phyloP scores from a whole-genome alignment of 495 filamentous ascomycete species.

The Lichenothelia convexa region DNA sequence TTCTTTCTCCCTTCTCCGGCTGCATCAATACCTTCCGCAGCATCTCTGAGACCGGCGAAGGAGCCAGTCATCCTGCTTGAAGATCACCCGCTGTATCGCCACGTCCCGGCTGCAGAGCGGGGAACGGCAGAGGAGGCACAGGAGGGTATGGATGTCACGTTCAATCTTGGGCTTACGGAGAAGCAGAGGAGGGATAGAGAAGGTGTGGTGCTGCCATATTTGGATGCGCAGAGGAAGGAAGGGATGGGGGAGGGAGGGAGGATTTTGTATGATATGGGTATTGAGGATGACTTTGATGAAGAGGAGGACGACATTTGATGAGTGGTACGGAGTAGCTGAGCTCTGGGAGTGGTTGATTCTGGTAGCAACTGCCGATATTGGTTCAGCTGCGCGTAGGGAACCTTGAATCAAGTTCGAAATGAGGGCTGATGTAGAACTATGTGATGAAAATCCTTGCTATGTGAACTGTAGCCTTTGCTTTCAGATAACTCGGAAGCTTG shows the following conservation, averaged over 20 bases:
- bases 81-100: conserved; percentile 51
- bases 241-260: conserved; percentile 69
- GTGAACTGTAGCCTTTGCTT: too few species aligned
- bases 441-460: too few species aligned
- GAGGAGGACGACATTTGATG: conserved; percentile 88
- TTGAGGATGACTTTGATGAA: conserved; percentile 95
- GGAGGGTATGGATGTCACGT: conserved; percentile 43
- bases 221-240: conserved; percentile 74
- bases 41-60: conserved; percentile 13
- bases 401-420: too few species aligned
- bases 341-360: too few species aligned
- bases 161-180: conserved; percentile 74
- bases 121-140: conserved; percentile 28
- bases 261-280: conserved; percentile 91
- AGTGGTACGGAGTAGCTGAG: too few species aligned
- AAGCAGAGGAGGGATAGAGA: conserved; percentile 72
- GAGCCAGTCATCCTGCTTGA: conserved; percentile 51
- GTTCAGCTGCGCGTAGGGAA: too few species aligned
- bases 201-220: conserved; percentile 81
- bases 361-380: too few species aligned
- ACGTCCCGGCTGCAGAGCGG: conserved; percentile 19
- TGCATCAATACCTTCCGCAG: background rate
- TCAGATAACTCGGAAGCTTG: too few species aligned
- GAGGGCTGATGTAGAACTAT: too few species aligned
- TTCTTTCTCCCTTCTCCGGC: conserved; percentile 42